phyloP scores from a whole-genome alignment of 108 stramenopile genomes.

The Aurantiochytrium sp. region DNA sequence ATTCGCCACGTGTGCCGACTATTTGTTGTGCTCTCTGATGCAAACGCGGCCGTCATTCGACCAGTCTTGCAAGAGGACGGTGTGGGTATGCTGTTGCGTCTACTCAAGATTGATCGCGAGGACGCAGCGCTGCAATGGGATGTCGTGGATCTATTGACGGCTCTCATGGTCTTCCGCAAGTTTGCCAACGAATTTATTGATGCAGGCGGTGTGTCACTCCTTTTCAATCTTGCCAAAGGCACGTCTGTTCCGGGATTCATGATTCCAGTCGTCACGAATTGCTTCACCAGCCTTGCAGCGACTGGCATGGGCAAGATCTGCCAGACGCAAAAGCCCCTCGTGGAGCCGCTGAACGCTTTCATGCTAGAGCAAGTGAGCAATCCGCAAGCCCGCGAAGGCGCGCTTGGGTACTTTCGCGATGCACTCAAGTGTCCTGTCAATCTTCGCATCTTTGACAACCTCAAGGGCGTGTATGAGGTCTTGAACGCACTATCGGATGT shows the following conservation, averaged over 20 bases:
- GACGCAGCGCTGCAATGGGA: not conserved
- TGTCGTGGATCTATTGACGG: not conserved
- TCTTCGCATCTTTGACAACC: not conserved
- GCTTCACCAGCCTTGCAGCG: not conserved
- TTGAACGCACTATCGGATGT: not conserved
- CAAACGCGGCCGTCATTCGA: not conserved
- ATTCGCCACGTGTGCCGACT: not conserved
- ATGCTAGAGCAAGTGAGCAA: not conserved
- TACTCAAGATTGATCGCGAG: not conserved
- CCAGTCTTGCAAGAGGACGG: constrained; percentile 1
- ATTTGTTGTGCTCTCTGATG: not conserved
- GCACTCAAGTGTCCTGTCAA: not conserved
- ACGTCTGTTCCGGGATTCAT: not conserved
- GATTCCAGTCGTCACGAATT: not conserved
- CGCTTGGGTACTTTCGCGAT: not conserved
- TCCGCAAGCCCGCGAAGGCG: not conserved
- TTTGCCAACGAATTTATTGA: not conserved
- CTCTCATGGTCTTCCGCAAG: not conserved
- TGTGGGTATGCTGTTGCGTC: not conserved
- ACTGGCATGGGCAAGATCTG: not conserved
- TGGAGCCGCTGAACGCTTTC: not conserved
- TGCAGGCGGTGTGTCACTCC: not conserved
- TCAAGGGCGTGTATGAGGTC: not conserved
- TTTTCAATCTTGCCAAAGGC: not conserved
- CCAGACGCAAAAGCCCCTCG: not conserved